Percentiles rank a stretch among this genome's conserved stretches.
Conservation (phyloP, 257 asterid species). For the Forsythia viridissima region DNA sequence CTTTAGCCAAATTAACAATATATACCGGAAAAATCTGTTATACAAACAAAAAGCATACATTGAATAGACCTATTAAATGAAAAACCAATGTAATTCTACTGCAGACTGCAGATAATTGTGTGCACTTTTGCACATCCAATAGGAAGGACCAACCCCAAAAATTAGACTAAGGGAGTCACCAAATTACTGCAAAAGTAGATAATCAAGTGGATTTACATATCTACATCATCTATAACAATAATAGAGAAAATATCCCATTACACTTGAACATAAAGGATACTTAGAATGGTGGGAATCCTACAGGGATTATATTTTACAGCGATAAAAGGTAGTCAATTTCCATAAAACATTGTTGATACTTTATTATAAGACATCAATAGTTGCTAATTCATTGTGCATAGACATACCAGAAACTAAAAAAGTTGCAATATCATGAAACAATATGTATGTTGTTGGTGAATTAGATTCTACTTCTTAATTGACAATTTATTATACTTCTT, state of each 20-base stretch:
- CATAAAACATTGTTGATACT: background rate
- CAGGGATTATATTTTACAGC: background rate
- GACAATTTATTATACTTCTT: background rate
- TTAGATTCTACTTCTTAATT: background rate
- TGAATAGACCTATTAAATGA: slow-evolving; percentile 9
- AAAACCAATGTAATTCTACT: background rate
- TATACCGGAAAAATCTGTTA: background rate
- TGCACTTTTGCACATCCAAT: slow-evolving; percentile 9
- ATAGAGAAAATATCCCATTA: background rate
- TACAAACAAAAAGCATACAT: slow-evolving; percentile 9
- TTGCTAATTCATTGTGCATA: background rate
- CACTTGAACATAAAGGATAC: background rate
- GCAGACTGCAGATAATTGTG: slow-evolving; percentile 2
- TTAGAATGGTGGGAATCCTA: background rate
- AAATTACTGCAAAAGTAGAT: slow-evolving; percentile 5
- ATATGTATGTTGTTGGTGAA: background rate
- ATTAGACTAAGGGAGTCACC: background rate
- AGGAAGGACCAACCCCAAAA: background rate
- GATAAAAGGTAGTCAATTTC: background rate
- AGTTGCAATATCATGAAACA: background rate
- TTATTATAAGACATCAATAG: background rate
- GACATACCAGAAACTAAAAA: background rate
- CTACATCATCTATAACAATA: slow-evolving; percentile 5
- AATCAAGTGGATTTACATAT: background rate
- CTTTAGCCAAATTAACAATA: slow-evolving; percentile 20